A percentile compares a stretch with the other conserved stretches of the same genome.
Evolutionary conservation across 192 early-diverging fungal genomes (phyloP).

Genomic region (Coemansia sp.): DNA sequence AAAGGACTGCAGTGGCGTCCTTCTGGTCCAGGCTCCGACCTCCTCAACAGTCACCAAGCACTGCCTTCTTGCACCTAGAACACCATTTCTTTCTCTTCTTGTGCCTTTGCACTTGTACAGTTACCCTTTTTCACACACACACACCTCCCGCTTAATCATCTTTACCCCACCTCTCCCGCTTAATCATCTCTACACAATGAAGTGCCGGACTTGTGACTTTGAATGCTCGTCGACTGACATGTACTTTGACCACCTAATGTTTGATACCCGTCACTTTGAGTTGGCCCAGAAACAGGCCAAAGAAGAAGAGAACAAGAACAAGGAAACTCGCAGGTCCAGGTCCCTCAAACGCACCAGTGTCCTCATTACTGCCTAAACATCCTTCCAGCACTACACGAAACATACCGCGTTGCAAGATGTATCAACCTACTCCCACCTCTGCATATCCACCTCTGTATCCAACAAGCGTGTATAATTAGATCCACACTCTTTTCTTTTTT

Average conservation of each 20-base stretch:
- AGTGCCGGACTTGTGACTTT: slow-evolving; percentile 46
- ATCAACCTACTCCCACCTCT: neutral
- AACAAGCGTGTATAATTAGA: neutral
- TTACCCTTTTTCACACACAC: no score
- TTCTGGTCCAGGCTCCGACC: no score
- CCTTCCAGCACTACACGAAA: no score
- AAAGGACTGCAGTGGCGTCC: no score
- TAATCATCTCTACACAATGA: slow-evolving; percentile 11
- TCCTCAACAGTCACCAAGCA: no score
- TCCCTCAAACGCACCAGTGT: slow-evolving; percentile 28
- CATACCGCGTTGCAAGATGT: neutral
- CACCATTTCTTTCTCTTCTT: no score
- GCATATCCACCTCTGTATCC: neutral
- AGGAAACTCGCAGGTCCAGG: slow-evolving; percentile 27
- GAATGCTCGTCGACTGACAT: slow-evolving; percentile 44
- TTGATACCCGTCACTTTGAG: slow-evolving; percentile 39
- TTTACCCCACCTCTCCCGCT: neutral
- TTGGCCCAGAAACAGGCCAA: slow-evolving; percentile 25
- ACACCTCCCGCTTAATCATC: neutral
- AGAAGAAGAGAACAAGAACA: slow-evolving; percentile 16
- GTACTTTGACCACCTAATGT: slow-evolving; percentile 47
- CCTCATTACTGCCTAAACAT: slow-evolving; percentile 5
- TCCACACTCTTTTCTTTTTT: slow-evolving; percentile 5
- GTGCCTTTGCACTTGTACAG: no score
- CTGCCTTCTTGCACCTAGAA: no score